Base-by-base conservation (phyloP, 1,284 basidiomycete species). In the Cryptococcus neoformans region DNA sequence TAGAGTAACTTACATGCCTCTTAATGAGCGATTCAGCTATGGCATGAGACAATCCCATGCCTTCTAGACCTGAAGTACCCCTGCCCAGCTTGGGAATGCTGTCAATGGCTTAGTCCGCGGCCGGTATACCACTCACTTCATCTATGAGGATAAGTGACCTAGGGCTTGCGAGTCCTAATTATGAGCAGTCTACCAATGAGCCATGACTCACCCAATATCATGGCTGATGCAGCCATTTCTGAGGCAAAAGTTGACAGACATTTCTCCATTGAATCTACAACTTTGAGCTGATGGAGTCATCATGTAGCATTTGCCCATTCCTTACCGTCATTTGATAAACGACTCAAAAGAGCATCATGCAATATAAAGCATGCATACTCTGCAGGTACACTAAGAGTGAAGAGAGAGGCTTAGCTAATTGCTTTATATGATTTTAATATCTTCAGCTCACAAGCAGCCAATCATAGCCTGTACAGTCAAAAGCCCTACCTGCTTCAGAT, bases 191-290 rank as follows among this genome's bases (percentile, higher is more conserved):
- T 28, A 4, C 4, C 4, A 28, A 28, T 28, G 28, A 28, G 4
- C 28, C 21, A 2, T 21, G 14, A 53, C 74, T 35, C 38, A 85
- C 89, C 87, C 38, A 94, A 76, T 54, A 95, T 92, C 89, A 93
- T 92, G 3, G 90, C 87, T 36, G 86, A 87, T 1, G 89, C 86
- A 0, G 87, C 85, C 90, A 97, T 96, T 74, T 97, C 92, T 57
- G 85, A 87, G 0, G 91, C 90, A 76, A 97, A 97, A 0, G 93
- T 96, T 62, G 92, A 95, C 12, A 96, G 75, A 54, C 83, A 89
- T 69, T 86, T 87, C 72, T 94, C 90, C 66, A 93, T 83, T 63
- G 66, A 68, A 59, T 80, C 75, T 75, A 38, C 8, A 45, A 10
- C 39, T 35, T 35, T 37, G 40, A 34, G 14, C 42, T 28, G 40